Evolutionary conservation across 2,329 filamentous ascomycete genomes (phyloP).

Genomic region (Calonectria pseudoreteaudii): DNA sequence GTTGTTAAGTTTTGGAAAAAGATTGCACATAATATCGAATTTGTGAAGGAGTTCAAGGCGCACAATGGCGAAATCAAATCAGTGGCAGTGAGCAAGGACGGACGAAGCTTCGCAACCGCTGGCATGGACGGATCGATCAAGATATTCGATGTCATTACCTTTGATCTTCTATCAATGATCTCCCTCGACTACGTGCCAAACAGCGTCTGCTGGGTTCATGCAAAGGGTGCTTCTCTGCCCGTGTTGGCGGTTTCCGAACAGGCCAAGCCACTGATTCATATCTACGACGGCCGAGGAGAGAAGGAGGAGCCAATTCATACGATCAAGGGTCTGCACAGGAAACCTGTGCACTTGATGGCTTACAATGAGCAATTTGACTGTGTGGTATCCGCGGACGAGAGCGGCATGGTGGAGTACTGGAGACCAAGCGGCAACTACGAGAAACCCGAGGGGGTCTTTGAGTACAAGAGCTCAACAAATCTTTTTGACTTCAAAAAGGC

Average conservation of each 20-base stretch:
- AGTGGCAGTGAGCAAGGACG: constrained; percentile 88
- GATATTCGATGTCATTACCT: constrained; percentile 86
- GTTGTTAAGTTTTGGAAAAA: constrained; percentile 99
- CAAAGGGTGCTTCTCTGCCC: constrained; percentile 86
- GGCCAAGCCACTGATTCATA: constrained; percentile 76
- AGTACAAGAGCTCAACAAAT: constrained; percentile 92
- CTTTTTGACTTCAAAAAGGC: constrained; percentile 98
- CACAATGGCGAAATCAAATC: constrained; percentile 87
- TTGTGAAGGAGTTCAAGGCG: constrained; percentile 97
- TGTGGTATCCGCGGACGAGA: constrained; percentile 88
- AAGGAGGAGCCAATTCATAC: constrained; percentile 80
- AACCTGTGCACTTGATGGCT: constrained; percentile 83
- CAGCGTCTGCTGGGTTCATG: constrained; percentile 92
- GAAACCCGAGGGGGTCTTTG: constrained; percentile 91
- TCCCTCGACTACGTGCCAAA: constrained; percentile 80
- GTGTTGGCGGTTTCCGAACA: constrained; percentile 86
- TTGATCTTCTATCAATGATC: constrained; percentile 87
- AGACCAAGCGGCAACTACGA: constrained; percentile 82
- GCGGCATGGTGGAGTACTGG: constrained; percentile 98
- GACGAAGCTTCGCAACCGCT: constrained; percentile 91
- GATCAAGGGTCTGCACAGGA: constrained; percentile 83
- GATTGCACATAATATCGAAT: constrained; percentile 88
- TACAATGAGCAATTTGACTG: constrained; percentile 93
- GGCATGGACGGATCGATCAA: constrained; percentile 84
- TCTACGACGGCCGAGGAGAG: constrained; percentile 93